Percentiles rank a stretch among this genome's conserved stretches.
Evolutionary conservation across 2,329 filamentous ascomycete species (phyloP).

Genomic region (Periconia sp.): DNA sequence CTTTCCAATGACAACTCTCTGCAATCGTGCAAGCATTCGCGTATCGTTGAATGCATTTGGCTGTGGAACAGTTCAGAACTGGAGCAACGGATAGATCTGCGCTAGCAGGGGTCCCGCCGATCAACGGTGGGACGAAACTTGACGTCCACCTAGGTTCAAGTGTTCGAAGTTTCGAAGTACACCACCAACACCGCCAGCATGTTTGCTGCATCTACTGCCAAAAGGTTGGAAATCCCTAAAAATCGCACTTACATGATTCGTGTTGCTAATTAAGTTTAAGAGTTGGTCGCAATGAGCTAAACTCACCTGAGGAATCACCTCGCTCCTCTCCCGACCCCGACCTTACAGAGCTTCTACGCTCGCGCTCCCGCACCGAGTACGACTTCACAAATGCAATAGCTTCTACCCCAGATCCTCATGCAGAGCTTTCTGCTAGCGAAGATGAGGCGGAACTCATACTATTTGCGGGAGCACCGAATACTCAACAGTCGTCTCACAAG

Average conservation of each 20-base stretch:
- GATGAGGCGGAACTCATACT: conserved; percentile 36
- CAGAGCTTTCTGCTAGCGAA: conserved; percentile 7
- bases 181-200: not conserved
- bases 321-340: conserved; percentile 39
- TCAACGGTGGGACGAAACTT: not conserved
- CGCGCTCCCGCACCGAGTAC: conserved; percentile 24
- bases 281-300: conserved; percentile 38
- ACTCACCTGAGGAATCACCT: conserved; percentile 35
- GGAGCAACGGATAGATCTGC: not conserved
- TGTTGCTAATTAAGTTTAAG: conserved; percentile 11
- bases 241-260: not conserved
- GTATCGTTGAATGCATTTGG: no score
- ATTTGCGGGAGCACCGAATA: conserved; percentile 30
- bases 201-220: not conserved
- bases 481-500: conserved; percentile 23
- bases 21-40: no score
- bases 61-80: no score
- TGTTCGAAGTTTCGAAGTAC: not conserved
- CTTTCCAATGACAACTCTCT: no score
- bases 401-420: conserved; percentile 2
- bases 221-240: not conserved
- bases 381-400: conserved; percentile 21
- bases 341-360: conserved; percentile 32
- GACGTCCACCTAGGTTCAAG: not conserved
- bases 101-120: not conserved